Conservation (phyloP, 441 rosid genomes). For the Pelargonium australe region DNA sequence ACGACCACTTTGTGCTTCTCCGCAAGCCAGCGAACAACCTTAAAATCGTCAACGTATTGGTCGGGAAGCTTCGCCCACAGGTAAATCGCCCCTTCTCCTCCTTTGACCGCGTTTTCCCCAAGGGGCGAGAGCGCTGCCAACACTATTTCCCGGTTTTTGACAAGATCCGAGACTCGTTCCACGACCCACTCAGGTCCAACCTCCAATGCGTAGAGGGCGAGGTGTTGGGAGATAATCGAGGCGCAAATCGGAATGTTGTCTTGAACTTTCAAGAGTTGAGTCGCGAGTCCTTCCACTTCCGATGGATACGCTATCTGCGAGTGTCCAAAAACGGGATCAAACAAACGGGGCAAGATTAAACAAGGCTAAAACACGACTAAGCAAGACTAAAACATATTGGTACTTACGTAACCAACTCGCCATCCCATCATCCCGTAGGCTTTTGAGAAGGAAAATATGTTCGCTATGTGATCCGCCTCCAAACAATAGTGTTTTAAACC, state of each 20-base stretch:
- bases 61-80: slow-evolving; percentile 92
- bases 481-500: slow-evolving; percentile 77
- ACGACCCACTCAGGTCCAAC: slow-evolving; percentile 73
- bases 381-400: no score
- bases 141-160: slow-evolving; percentile 70
- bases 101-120: slow-evolving; percentile 69
- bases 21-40: slow-evolving; percentile 85
- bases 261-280: slow-evolving; percentile 79
- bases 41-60: slow-evolving; percentile 33
- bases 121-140: slow-evolving; percentile 67
- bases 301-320: slow-evolving; percentile 88
- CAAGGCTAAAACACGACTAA: no score
- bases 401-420: slow-evolving; percentile 98
- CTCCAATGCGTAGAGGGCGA: slow-evolving; percentile 74
- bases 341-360: no score
- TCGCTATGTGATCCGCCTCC: slow-evolving; percentile 86
- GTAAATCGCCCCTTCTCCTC: slow-evolving; percentile 97
- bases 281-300: slow-evolving; percentile 58
- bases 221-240: slow-evolving; percentile 67
- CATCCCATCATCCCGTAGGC: slow-evolving; percentile 99
- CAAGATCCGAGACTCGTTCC: slow-evolving; percentile 61
- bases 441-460: slow-evolving; percentile 95
- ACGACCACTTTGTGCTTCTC: slow-evolving; percentile 71
- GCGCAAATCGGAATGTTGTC: slow-evolving; percentile 98
- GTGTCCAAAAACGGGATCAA: background rate